phyloP scores from a whole-genome alignment of 2,329 filamentous ascomycete genomes.

The Diaporthe vaccinii region DNA sequence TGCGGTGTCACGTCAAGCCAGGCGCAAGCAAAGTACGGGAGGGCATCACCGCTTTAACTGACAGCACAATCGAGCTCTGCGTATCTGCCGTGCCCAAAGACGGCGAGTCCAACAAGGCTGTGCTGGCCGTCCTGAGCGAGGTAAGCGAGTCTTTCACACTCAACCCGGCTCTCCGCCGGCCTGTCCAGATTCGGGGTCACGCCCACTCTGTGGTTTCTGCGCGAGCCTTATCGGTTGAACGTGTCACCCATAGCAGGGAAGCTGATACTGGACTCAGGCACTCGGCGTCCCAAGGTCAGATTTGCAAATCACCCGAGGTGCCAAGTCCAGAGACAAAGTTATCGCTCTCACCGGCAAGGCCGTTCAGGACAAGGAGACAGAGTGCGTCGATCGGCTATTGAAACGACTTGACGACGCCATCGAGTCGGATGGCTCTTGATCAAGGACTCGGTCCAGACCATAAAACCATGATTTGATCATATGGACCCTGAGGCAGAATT shows the following conservation, averaged over 20 bases:
- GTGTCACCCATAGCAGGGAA: background rate
- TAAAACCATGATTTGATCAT: background rate
- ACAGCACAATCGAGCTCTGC: slow-evolving; percentile 72
- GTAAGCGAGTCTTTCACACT: slow-evolving; percentile 59
- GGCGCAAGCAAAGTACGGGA: slow-evolving; percentile 73
- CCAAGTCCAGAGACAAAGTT: slow-evolving; percentile 76
- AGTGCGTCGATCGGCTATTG: slow-evolving; percentile 48
- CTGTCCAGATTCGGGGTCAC: background rate
- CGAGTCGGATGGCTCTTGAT: slow-evolving; percentile 4
- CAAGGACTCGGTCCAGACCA: background rate
- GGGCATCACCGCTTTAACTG: slow-evolving; percentile 69
- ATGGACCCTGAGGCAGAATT: no score
- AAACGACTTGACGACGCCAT: slow-evolving; percentile 13
- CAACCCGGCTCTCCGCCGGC: background rate
- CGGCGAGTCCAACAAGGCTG: slow-evolving; percentile 78
- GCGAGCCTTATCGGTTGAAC: background rate
- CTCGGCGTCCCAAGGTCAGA: slow-evolving; percentile 74
- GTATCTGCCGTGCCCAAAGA: slow-evolving; percentile 76
- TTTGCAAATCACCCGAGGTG: slow-evolving; percentile 72
- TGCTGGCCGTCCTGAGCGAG: slow-evolving; percentile 72
- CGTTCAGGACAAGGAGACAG: slow-evolving; percentile 45
- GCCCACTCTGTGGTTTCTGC: background rate
- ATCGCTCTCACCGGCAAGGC: slow-evolving; percentile 56
- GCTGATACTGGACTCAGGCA: slow-evolving; percentile 53
- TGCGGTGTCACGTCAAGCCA: slow-evolving; percentile 77